Percentiles rank a stretch among this genome's conserved stretches.
phyloP scores from a whole-genome alignment of 495 filamentous ascomycete species.

The Aspergillus heteromorphus region DNA sequence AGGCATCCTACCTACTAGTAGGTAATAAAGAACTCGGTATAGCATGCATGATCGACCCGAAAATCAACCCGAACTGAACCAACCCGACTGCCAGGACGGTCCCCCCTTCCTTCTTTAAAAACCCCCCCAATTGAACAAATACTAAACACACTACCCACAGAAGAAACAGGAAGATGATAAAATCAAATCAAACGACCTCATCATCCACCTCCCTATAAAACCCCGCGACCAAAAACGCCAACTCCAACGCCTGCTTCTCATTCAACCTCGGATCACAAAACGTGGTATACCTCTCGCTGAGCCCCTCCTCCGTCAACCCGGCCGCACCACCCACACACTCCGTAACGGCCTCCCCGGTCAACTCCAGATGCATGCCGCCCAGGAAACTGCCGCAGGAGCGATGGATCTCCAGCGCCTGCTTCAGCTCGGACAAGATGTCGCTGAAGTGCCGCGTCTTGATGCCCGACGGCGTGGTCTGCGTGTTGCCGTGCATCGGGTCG shows the following conservation, averaged over 20 bases:
- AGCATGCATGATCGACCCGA: too few species aligned
- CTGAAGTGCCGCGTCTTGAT: constrained; percentile 88
- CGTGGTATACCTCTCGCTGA: constrained; percentile 82
- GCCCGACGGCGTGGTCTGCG: constrained; percentile 53
- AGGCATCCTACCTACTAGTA: too few species aligned
- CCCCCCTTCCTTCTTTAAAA: too few species aligned
- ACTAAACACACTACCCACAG: too few species aligned
- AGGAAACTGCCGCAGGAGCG: constrained; percentile 75
- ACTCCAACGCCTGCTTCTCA: constrained; percentile 93
- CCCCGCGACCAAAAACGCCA: constrained; percentile 89
- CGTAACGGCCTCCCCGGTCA: constrained; percentile 93
- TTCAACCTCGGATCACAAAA: constrained; percentile 95
- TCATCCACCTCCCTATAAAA: constrained; percentile 57
- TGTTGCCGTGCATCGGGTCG: constrained; percentile 94
- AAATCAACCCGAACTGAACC: too few species aligned
- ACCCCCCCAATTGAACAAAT: too few species aligned
- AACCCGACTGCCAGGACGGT: too few species aligned
- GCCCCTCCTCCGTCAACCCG: constrained; percentile 78
- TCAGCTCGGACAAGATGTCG: constrained; percentile 79
- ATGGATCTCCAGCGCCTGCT: constrained; percentile 75
- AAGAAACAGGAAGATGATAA: too few species aligned
- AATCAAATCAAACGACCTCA: too few species aligned
- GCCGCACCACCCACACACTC: constrained; percentile 92
- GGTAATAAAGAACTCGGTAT: too few species aligned
- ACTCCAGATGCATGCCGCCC: constrained; percentile 89